Percentiles rank a stretch among this genome's conserved stretches.
Conservation (phyloP, 352 stramenopile species). For the Phytophthora nicotianae region DNA sequence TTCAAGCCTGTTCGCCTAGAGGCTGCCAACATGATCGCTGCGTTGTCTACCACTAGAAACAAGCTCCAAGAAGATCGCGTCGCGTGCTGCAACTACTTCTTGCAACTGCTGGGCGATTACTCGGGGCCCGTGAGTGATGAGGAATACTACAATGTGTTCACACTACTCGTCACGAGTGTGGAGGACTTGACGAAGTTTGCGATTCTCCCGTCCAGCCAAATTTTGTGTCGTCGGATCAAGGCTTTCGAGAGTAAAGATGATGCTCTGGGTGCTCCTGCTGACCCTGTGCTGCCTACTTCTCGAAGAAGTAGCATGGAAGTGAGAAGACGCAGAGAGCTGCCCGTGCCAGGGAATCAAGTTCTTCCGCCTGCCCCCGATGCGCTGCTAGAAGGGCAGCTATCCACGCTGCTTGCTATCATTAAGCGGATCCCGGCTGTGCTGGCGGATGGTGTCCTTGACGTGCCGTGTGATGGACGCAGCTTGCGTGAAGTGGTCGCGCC, state of each 20-base stretch:
- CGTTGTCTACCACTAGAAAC: slow-evolving; percentile 53
- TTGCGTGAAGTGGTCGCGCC: slow-evolving; percentile 55
- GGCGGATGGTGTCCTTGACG: slow-evolving; percentile 46
- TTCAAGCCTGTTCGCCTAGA: slow-evolving; percentile 59
- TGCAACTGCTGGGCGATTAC: slow-evolving; percentile 57
- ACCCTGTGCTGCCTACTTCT: slow-evolving; percentile 6
- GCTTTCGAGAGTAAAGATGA: slow-evolving; percentile 42
- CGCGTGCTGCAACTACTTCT: slow-evolving; percentile 52
- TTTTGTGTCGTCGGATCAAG: slow-evolving; percentile 58
- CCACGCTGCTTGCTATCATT: slow-evolving; percentile 61
- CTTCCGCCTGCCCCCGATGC: slow-evolving; percentile 32
- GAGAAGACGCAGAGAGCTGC: slow-evolving; percentile 9
- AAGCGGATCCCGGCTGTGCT: slow-evolving; percentile 62
- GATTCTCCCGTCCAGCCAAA: slow-evolving; percentile 52
- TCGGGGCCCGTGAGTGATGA: slow-evolving; percentile 43
- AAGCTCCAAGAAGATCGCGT: slow-evolving; percentile 48
- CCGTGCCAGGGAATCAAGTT: slow-evolving; percentile 16
- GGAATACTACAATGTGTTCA: slow-evolving; percentile 74
- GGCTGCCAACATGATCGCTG: slow-evolving; percentile 48
- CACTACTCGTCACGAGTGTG: slow-evolving; percentile 55
- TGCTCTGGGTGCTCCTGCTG: slow-evolving; percentile 1
- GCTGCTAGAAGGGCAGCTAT: slow-evolving; percentile 61
- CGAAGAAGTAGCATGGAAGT: slow-evolving; percentile 16
- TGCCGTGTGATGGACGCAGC: slow-evolving; percentile 47
- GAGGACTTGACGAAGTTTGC: slow-evolving; percentile 49